Evolutionary conservation across 306 rosid genomes (phyloP), one percentile per base, ranked within the genome.

Genomic region (Rubus idaeus): DNA sequence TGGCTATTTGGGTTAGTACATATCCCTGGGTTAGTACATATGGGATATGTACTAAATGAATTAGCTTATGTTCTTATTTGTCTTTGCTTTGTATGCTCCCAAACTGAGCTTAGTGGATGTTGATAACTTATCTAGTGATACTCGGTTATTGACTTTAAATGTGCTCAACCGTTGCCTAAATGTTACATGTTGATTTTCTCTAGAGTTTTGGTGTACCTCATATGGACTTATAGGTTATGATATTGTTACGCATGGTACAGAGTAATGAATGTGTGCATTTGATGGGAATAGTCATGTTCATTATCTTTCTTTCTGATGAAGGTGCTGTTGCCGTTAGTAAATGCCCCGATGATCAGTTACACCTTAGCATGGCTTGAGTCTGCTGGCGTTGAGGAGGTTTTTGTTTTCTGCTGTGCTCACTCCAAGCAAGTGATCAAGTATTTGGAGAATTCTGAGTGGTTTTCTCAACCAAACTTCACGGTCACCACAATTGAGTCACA

Each of bases 331-430:
- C 98, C 99, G 2, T 71, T 96, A 2, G 97, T 87, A 35, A 96
- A 96, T 79, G 93, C 85, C 75, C 99, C 98, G 2, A 89, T 96
- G 99, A 92, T 96, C 66, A 77, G 90, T 81, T 96, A 93, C 87
- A 86, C 98, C 18, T 76, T 96, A 80, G 88, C 94, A 0, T 96
- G 99, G 98, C 97, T 96, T 30, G 99, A 96, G 87, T 96, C 97
- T 3, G 98, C 99, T 2, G 98, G 97, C 21, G 91, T 96, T 5
- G 99, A 92, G 80, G 99, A 96, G 88, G 99, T 96, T 75, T 88
- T 92, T 57, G 97, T 92, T 30, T 96, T 96, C 82, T 92, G 98
- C 74, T 96, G 98, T 70, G 90, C 98, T 81, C 96, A 96, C 76
- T 83, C 99, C 6, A 91, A 90, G 73, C 99, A 96, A 84, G 97